phyloP scores from a whole-genome alignment of 129 eudicot species.

The Smallanthus sonchifolius region DNA sequence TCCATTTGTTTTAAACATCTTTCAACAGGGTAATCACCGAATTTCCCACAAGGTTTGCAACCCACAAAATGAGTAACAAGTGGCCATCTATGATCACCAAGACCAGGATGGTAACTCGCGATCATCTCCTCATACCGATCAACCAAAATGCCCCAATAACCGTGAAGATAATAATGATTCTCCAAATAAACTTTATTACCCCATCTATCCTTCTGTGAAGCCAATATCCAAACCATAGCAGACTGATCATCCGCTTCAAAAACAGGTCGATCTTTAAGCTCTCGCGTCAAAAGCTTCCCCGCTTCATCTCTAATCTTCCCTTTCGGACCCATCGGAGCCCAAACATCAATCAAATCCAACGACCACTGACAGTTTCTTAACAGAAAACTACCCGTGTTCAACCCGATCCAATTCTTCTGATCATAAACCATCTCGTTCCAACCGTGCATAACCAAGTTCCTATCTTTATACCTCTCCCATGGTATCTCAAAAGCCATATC shows the following conservation, averaged over 20 bases:
- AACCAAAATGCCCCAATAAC: conserved; percentile 93
- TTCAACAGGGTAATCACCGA: conserved; percentile 88
- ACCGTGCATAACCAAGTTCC: conserved; percentile 71
- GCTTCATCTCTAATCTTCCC: conserved; percentile 82
- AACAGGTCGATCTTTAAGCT: conserved; percentile 74
- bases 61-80: conserved; percentile 97
- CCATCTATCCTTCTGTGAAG: conserved; percentile 72
- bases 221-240: conserved; percentile 84
- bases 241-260: conserved; percentile 98
- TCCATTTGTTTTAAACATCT: conserved; percentile 96
- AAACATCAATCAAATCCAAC: conserved; percentile 70
- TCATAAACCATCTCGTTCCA: conserved; percentile 84
- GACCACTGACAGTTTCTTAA: conserved; percentile 82
- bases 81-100: conserved; percentile 95
- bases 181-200: conserved; percentile 77
- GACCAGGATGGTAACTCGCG: conserved; percentile 70
- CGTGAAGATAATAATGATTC: conserved; percentile 72
- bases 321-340: conserved; percentile 95
- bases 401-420: conserved; percentile 81
- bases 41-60: conserved; percentile 88
- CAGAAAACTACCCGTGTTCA: conserved; percentile 86
- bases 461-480: conserved; percentile 74
- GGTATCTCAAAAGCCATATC: conserved; percentile 89
- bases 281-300: conserved; percentile 67
- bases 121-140: conserved; percentile 83